Base-by-base conservation (phyloP, 257 asterid genomes). In the Solanum megistacrolobum region DNA sequence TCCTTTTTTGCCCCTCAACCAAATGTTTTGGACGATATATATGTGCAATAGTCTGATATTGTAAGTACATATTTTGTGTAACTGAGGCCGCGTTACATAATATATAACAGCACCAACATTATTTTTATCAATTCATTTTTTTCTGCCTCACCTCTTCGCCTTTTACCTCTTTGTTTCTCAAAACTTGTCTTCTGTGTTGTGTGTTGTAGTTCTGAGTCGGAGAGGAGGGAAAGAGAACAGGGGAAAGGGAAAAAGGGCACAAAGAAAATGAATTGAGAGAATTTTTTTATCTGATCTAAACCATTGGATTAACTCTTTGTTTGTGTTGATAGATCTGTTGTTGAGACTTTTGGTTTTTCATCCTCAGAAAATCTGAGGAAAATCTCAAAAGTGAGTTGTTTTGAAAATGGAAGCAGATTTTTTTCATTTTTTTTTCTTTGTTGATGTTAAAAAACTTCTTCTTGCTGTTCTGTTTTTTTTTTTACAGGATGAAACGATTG, bases 401-500 rank as follows among this genome's bases (percentile, higher is more conserved):
- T 69, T 27, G 32, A 85, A 83, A 48, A 55, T 58, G 60, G 36
- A 71, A 71, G 38, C 25, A 39, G 13, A 2, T 41, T 65, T 14
- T 39, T 11, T 12, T 21, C 32, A 31, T 6, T 1, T 43, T 4
- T 41, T 65, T 21, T 83, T 52, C 55, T 43, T n/a, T 72, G 82
- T n/a, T 52, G 12, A 12, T 87, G 86, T 58, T 85, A 85, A 82
- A 82, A 83, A 89, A 78, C 83, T 89, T 86, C 2, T 84, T 88
- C 48, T 87, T 89, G 38, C 23, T 86, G 86, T 86, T 84, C 71
- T 86, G n/a, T 88, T 2, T 93, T 4, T 93, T 89, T 52, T 55
- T 55, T 55, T 6, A 89, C 43, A 94, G 89, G 89, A 97, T 97
- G 99, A 97, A 97, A 96, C 94, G 99, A 85, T 86, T 91, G 74